phyloP scores from a whole-genome alignment of 306 rosid genomes.

The Astragalus glycyphyllos region DNA sequence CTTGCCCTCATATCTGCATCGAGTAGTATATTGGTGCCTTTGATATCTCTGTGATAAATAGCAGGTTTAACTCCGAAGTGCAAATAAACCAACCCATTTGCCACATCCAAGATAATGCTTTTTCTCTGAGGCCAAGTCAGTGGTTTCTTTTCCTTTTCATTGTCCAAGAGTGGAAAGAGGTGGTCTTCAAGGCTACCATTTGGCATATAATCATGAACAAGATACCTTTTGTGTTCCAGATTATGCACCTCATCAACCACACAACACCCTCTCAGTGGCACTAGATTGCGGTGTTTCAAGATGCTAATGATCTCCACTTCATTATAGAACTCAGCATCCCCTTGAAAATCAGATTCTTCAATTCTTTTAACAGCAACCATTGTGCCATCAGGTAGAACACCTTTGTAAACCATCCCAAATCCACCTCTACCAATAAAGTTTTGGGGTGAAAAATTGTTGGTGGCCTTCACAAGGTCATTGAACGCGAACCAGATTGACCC shows the following conservation, averaged over 20 bases:
- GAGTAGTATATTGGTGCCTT: slow-evolving; percentile 83
- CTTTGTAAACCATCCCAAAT: slow-evolving; percentile 79
- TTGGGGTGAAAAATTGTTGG: slow-evolving; percentile 66
- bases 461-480: slow-evolving; percentile 81
- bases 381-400: slow-evolving; percentile 65
- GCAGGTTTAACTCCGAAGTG: slow-evolving; percentile 93
- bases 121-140: slow-evolving; percentile 94
- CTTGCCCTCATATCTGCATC: slow-evolving; percentile 83
- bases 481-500: slow-evolving; percentile 82
- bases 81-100: slow-evolving; percentile 83
- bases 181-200: slow-evolving; percentile 85
- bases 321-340: slow-evolving; percentile 74
- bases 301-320: slow-evolving; percentile 92
- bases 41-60: slow-evolving; percentile 88
- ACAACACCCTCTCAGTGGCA: slow-evolving; percentile 90
- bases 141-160: slow-evolving; percentile 42
- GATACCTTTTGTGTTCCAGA: slow-evolving; percentile 61
- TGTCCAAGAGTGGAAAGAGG: slow-evolving; percentile 54
- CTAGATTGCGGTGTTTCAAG: slow-evolving; percentile 86
- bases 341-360: slow-evolving; percentile 75
- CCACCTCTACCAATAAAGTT: slow-evolving; percentile 93
- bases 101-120: slow-evolving; percentile 83
- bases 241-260: slow-evolving; percentile 62
- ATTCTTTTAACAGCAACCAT: slow-evolving; percentile 78
- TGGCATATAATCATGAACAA: slow-evolving; percentile 86